Evolutionary conservation across 2,329 filamentous ascomycete species (phyloP).

Genomic region (Fusarium piperis): DNA sequence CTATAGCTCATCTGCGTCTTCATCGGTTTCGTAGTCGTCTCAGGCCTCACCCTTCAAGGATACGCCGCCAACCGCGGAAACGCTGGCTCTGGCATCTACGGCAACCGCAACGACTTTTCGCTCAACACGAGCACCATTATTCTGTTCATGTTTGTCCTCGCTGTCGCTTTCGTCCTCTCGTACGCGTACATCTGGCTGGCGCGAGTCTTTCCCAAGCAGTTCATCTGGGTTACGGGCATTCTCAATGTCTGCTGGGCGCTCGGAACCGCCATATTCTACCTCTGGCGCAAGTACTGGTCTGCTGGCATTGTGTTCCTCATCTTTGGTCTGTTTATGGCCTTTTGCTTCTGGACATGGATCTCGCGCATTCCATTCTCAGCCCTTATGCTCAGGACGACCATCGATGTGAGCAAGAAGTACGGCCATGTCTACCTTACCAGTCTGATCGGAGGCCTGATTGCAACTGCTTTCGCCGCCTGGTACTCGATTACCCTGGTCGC

Average conservation of each 20-base stretch:
- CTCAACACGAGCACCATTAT: constrained; percentile 87
- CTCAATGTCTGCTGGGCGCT: constrained; percentile 86
- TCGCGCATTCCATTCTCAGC: constrained; percentile 90
- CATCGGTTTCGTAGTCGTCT: constrained; percentile 79
- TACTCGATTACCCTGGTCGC: constrained; percentile 87
- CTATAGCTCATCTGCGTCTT: constrained; percentile 74
- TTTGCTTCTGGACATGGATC: constrained; percentile 91
- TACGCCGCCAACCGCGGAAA: constrained; percentile 72
- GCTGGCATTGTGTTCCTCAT: constrained; percentile 89
- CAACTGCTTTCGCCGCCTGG: constrained; percentile 82
- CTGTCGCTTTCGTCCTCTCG: constrained; percentile 77
- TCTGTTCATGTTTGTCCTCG: constrained; percentile 82
- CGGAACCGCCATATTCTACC: constrained; percentile 88
- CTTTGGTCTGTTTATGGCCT: constrained; percentile 76
- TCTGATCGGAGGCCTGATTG: constrained; percentile 81
- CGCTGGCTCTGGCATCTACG: constrained; percentile 79
- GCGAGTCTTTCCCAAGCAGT: constrained; percentile 83
- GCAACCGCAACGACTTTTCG: constrained; percentile 69
- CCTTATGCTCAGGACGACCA: constrained; percentile 85
- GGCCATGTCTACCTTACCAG: constrained; percentile 90
- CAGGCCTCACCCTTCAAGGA: constrained; percentile 77
- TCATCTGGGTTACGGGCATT: constrained; percentile 93
- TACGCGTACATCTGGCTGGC: constrained; percentile 80
- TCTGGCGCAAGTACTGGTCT: constrained; percentile 78
- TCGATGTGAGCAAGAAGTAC: constrained; percentile 84